phyloP scores from a whole-genome alignment of 768 basidiomycete species.

The Melanogaster broomeanus region DNA sequence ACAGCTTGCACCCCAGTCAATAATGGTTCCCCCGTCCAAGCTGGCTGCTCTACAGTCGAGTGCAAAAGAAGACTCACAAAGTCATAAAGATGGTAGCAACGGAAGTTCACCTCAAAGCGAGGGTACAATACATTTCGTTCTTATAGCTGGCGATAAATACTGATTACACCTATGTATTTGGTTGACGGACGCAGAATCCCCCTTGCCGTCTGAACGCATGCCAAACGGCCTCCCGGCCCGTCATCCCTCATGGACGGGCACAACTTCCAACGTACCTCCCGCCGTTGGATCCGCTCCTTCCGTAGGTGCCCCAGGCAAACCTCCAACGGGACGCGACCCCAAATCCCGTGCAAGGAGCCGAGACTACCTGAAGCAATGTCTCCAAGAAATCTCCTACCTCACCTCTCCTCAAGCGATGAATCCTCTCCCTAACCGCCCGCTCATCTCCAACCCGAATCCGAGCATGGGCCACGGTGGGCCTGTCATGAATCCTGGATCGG shows the following conservation, averaged over 20 bases:
- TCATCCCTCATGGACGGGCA: slow-evolving; percentile 57
- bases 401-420: slow-evolving; percentile 98
- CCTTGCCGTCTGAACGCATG: slow-evolving; percentile 67
- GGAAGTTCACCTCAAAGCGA: slow-evolving; percentile 86
- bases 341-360: slow-evolving; percentile 92
- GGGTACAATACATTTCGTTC: slow-evolving; percentile 43
- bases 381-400: slow-evolving; percentile 97
- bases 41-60: slow-evolving; percentile 58
- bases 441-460: slow-evolving; percentile 53
- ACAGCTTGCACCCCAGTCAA: slow-evolving; percentile 61
- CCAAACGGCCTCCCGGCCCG: slow-evolving; percentile 62
- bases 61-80: slow-evolving; percentile 71
- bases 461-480: slow-evolving; percentile 22
- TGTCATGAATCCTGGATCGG: slow-evolving; percentile 15
- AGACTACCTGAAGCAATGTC: slow-evolving; percentile 98
- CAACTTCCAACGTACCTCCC: slow-evolving; percentile 38
- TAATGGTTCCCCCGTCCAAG: slow-evolving; percentile 66
- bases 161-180: slow-evolving; percentile 10
- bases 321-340: slow-evolving; percentile 85
- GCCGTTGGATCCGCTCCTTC: slow-evolving; percentile 29
- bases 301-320: slow-evolving; percentile 58
- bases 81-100: slow-evolving; percentile 78
- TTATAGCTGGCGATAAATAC: not conserved
- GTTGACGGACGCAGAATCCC: slow-evolving; percentile 53
- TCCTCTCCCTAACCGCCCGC: slow-evolving; percentile 86